Percentiles rank a stretch among this genome's conserved stretches.
phyloP scores from a whole-genome alignment of 805 yeast species.

The Starmera dryadoides region DNA sequence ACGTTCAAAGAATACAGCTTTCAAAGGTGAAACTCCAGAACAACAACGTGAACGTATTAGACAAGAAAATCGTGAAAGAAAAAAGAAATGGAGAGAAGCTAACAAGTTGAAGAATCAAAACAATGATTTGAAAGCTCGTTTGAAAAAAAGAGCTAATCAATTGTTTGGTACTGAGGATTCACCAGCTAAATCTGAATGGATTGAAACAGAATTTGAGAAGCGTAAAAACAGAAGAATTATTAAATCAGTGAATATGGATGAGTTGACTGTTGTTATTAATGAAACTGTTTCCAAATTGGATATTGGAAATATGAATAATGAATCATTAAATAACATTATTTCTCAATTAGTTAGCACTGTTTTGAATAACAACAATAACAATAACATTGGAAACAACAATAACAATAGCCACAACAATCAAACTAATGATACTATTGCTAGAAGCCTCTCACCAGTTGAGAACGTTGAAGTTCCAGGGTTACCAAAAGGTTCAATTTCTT shows the following conservation, averaged over 20 bases:
- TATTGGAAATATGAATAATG: conserved; percentile 37
- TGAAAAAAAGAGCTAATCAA: conserved; percentile 60
- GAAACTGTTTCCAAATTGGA: conserved; percentile 30
- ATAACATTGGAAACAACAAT: not conserved
- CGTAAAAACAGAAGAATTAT: conserved; percentile 55
- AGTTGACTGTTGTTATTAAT: conserved; percentile 18
- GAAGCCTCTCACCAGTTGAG: not conserved
- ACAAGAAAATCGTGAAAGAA: conserved; percentile 66
- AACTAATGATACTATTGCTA: not conserved
- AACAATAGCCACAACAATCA: not conserved
- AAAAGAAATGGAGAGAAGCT: conserved; percentile 77
- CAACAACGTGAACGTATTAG: conserved; percentile 49
- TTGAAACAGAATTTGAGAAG: conserved; percentile 61
- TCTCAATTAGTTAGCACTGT: conserved; percentile 18
- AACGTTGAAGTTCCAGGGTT: conserved; percentile 16
- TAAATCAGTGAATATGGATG: conserved; percentile 28
- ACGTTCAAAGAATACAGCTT: conserved; percentile 4
- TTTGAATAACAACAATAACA: conserved; percentile 2
- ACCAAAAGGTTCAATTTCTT: conserved; percentile 23
- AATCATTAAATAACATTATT: conserved; percentile 18
- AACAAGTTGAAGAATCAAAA: conserved; percentile 80
- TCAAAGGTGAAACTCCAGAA: conserved; percentile 19
- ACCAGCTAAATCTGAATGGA: conserved; percentile 58
- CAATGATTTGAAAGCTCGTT: conserved; percentile 75
- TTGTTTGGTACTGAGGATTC: conserved; percentile 59